phyloP scores from a whole-genome alignment of 257 asterid genomes.

The Solanum appendiculatum region DNA sequence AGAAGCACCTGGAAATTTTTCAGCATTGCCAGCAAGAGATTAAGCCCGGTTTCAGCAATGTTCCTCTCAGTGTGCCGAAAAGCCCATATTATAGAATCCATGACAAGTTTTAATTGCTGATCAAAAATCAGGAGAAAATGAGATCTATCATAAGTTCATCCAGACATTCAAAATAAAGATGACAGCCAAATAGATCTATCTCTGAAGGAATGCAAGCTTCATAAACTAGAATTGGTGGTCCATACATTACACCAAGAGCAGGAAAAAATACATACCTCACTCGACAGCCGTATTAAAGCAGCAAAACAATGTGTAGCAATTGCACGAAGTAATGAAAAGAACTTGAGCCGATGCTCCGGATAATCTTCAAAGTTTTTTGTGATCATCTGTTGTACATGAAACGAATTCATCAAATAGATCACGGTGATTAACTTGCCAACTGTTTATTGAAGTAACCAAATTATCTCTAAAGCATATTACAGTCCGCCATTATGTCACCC shows the following conservation, averaged over 20 bases:
- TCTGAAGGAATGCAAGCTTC: background rate
- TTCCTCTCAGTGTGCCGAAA: constrained; percentile 98
- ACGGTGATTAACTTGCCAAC: background rate
- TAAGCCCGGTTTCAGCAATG: constrained; percentile 97
- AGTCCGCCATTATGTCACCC: background rate
- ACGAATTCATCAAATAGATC: background rate
- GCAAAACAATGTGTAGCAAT: constrained; percentile 90
- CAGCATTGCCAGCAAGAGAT: constrained; percentile 81
- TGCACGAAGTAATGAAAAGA: constrained; percentile 88
- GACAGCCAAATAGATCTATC: background rate
- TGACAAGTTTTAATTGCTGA: constrained; percentile 94
- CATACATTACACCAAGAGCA: background rate
- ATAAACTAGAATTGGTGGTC: background rate
- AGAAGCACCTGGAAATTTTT: constrained; percentile 80
- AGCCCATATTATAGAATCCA: constrained; percentile 99
- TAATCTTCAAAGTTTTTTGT: constrained; percentile 96
- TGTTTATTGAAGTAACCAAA: background rate
- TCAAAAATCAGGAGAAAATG: constrained; percentile 1
- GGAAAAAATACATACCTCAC: constrained; percentile 45
- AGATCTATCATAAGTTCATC: background rate
- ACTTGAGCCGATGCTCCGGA: constrained; percentile 98
- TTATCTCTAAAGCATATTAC: background rate
- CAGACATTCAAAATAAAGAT: background rate
- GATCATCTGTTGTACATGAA: constrained; percentile 60
- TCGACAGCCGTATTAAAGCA: constrained; percentile 80